Evolutionary conservation across 2,329 filamentous ascomycete genomes (phyloP), one percentile per base, ranked within the genome.

Genomic region (Beauveria scarabaeidicola): DNA sequence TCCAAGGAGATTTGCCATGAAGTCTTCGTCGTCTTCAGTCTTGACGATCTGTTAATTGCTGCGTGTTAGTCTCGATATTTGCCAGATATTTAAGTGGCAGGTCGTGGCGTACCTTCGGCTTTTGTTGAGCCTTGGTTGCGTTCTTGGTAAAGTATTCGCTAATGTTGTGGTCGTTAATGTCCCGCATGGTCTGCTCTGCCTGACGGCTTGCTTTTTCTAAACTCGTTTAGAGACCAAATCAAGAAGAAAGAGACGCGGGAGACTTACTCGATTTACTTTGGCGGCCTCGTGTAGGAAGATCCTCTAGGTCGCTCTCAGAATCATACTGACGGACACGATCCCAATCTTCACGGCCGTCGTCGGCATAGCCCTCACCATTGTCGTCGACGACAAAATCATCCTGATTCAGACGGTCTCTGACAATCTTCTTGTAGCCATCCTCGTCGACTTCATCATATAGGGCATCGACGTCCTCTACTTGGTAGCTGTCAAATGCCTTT

Each of bases 371-470:
- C 71, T 93, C 91, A 69, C 93, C 93, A 77, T 97, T 96, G 76
- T 99, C 94, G 77, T 97, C 94, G 62, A 99, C 92, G 56, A 99
- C 93, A 69, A 99, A 99, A 75, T 99, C 94, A 68, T 99, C 94
- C 68, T 96, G 82, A 69, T 97, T 90, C 55, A 99, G 80, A 51
- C 94, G 87, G 59, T 88, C 85, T 46, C 94, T 85, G 15, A 99
- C 91, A 65, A 97, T 88, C 72, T 95, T 95, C 78, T 97, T 97
- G 80, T 99, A 99, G 55, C 90, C 89, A 69, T 94, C 93, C 68
- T 99, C 94, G 69, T 97, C 92, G 52, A 99, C 91, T 68, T 96
- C 92, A 64, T 97, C 94, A 76, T 97, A 99, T 48, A 99, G 79
- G 66, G 90, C 85, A 64, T 87, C 84, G 67, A 90, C 88, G 63